phyloP scores from a whole-genome alignment of 352 stramenopile genomes.

The Phytophthora gonapodyides region DNA sequence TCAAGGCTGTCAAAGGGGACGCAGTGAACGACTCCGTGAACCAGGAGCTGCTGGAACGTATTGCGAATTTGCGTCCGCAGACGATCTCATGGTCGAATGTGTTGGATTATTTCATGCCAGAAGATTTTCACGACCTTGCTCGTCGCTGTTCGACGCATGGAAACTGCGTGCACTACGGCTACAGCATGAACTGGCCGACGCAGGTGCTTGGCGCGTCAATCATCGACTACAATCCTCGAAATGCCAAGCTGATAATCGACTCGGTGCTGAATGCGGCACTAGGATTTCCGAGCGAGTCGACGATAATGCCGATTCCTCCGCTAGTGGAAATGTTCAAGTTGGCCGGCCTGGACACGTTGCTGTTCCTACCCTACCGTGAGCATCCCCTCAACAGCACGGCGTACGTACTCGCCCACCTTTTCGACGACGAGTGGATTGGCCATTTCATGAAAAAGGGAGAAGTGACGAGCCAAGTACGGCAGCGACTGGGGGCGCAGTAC shows the following conservation, averaged over 20 bases:
- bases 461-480: neutral
- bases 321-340: neutral
- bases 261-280: slow-evolving; percentile 14
- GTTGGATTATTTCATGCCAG: slow-evolving; percentile 24
- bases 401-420: slow-evolving; percentile 13
- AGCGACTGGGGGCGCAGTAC: slow-evolving; percentile 4
- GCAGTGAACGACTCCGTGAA: slow-evolving; percentile 5
- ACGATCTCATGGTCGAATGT: slow-evolving; percentile 37
- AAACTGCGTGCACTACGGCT: slow-evolving; percentile 31
- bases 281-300: slow-evolving; percentile 6
- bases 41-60: slow-evolving; percentile 17
- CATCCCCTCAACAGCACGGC: slow-evolving; percentile 18
- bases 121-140: slow-evolving; percentile 39
- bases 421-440: slow-evolving; percentile 24
- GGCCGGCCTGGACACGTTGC: slow-evolving; percentile 21
- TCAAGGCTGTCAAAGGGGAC: slow-evolving; percentile 28
- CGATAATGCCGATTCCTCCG: neutral
- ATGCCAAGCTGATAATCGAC: slow-evolving; percentile 4
- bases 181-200: slow-evolving; percentile 35
- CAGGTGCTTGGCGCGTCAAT: slow-evolving; percentile 29
- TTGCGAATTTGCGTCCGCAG: slow-evolving; percentile 24
- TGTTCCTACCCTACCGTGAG: slow-evolving; percentile 24
- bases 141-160: slow-evolving; percentile 26
- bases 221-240: slow-evolving; percentile 16
- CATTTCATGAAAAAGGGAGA: slow-evolving; percentile 27